phyloP scores from a whole-genome alignment of 495 filamentous ascomycete species.

The Tricharina praecox region DNA sequence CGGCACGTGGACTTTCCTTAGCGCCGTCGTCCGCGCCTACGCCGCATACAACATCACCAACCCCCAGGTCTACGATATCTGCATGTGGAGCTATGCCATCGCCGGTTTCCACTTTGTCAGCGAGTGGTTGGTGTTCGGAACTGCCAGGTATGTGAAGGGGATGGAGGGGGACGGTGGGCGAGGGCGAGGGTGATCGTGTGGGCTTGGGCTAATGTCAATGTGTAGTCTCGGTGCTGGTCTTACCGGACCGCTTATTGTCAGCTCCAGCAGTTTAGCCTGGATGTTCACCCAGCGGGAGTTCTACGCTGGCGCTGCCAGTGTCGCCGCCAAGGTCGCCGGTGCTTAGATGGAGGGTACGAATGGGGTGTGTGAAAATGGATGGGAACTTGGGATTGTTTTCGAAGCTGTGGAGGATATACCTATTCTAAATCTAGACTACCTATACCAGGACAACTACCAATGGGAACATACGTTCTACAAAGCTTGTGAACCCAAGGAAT shows the following conservation, averaged over 20 bases:
- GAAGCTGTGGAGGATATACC: no score
- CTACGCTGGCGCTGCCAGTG: no score
- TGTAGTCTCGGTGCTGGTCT: conserved; percentile 44
- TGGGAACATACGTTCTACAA: no score
- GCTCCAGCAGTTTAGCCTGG: conserved; percentile 53
- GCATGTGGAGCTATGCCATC: conserved; percentile 60
- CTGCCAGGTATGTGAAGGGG: conserved; percentile 32
- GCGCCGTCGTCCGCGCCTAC: conserved; percentile 59
- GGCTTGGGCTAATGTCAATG: neutral
- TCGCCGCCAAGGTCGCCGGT: no score
- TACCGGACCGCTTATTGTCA: conserved; percentile 55
- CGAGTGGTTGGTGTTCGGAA: conserved; percentile 64
- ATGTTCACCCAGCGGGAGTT: conserved; percentile 58
- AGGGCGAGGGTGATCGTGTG: no score
- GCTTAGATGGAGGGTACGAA: no score
- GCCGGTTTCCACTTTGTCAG: conserved; percentile 65
- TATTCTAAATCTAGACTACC: no score
- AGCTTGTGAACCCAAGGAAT: no score
- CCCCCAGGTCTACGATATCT: conserved; percentile 55
- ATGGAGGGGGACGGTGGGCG: neutral
- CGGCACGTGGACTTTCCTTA: conserved; percentile 77
- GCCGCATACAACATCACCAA: conserved; percentile 70
- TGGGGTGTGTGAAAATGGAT: no score
- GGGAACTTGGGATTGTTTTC: no score
- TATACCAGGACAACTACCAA: no score